These are phyloP conservation scores for Aureobasidium namibiae DNA, from an alignment of 2,329 filamentous ascomycete genomes.

Conservation along the genomic window DNA sequence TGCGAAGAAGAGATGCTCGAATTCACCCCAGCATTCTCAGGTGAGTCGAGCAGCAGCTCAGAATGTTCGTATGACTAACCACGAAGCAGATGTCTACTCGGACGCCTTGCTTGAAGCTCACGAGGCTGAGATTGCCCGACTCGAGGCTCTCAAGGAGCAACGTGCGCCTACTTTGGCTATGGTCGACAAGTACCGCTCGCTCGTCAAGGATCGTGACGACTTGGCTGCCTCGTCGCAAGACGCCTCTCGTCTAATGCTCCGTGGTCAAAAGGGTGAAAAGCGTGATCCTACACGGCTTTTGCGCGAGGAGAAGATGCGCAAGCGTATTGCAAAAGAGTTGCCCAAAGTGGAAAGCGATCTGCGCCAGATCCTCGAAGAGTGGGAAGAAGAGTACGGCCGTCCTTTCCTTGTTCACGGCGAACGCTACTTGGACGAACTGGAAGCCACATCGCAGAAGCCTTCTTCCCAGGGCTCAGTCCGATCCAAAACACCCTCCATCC, in stretches of 20 bases:
- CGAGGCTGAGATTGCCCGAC: conserved; percentile 76
- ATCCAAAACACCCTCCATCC: conserved; percentile 60
- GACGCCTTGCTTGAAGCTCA: conserved; percentile 92
- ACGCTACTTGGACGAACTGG: conserved; percentile 79
- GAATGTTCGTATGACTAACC: neutral
- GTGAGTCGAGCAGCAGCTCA: conserved; percentile 17
- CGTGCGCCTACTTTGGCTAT: conserved; percentile 74
- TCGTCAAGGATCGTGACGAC: conserved; percentile 80
- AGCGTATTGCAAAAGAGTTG: conserved; percentile 90
- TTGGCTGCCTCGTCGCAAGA: conserved; percentile 88
- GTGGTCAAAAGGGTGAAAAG: conserved; percentile 86
- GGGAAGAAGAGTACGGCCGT: conserved; percentile 89
- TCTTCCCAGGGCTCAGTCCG: conserved; percentile 33
- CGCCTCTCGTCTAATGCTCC: conserved; percentile 83
- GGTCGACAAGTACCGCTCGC: conserved; percentile 72
- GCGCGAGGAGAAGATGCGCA: conserved; percentile 96
- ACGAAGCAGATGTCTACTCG: conserved; percentile 68
- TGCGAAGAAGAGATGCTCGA: conserved; percentile 98
- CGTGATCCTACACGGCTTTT: conserved; percentile 90
- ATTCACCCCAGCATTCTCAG: conserved; percentile 88
- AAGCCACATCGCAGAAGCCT: conserved; percentile 45
- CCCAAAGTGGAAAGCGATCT: conserved; percentile 86
- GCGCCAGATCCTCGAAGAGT: conserved; percentile 68
- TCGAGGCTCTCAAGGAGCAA: conserved; percentile 78
- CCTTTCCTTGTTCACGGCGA: conserved; percentile 91